Evolutionary conservation across 176 grass and related monocot genomes (phyloP).

Genomic region (Bolboschoenus planiculmis): DNA sequence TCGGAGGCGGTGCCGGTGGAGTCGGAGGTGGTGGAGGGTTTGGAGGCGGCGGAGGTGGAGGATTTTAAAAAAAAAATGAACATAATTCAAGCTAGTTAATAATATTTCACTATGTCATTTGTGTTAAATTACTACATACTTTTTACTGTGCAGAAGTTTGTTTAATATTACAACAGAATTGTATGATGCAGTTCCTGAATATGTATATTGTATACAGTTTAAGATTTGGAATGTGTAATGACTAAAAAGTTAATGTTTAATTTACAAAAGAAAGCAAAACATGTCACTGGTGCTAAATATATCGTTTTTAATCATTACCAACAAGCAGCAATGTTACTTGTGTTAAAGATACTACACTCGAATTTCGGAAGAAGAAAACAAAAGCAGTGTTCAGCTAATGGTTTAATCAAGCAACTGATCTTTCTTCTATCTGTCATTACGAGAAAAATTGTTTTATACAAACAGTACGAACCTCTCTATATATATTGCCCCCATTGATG

Average conservation of each 20-base stretch:
- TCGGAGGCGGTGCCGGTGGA: background rate
- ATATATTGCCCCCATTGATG: too few species aligned
- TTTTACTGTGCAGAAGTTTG: background rate
- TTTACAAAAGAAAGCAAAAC: too few species aligned
- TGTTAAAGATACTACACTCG: background rate
- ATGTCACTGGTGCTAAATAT: too few species aligned
- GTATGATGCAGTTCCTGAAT: background rate
- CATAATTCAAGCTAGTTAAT: background rate
- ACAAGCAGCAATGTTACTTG: too few species aligned
- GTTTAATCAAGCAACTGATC: background rate
- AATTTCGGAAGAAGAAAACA: background rate
- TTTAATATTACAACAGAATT: background rate
- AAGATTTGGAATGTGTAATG: background rate
- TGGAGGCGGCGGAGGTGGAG: background rate
- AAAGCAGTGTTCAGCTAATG: background rate
- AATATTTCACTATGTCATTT: background rate
- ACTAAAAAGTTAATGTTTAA: too few species aligned
- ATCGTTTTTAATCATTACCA: too few species aligned
- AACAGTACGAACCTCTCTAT: background rate
- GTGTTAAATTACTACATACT: background rate
- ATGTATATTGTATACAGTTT: background rate
- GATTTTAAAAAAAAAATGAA: background rate
- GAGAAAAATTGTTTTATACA: background rate
- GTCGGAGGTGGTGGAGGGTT: constrained; percentile 20
- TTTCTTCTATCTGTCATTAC: background rate